Percentiles rank a stretch among this genome's conserved stretches.
Evolutionary conservation across 2,329 filamentous ascomycete species (phyloP).

Genomic region (Dactylonectria estremocensis): DNA sequence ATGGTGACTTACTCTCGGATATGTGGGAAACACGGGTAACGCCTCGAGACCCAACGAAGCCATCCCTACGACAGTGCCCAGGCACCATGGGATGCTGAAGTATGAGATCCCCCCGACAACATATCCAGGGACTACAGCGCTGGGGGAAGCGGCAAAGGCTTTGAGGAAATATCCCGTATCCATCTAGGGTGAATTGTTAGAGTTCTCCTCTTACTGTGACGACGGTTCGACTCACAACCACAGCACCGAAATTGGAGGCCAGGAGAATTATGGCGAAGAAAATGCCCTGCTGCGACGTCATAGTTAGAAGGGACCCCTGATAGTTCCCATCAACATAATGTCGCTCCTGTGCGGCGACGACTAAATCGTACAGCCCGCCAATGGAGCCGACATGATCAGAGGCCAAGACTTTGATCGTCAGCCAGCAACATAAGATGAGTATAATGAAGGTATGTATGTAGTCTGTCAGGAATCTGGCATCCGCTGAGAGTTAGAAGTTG

Average conservation of each 20-base stretch:
- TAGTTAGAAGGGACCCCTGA: conserved; percentile 86
- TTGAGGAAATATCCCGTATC: conserved; percentile 92
- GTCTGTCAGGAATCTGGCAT: conserved; percentile 77
- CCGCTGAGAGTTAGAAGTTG: not conserved
- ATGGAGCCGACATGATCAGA: conserved; percentile 83
- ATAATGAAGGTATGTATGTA: conserved; percentile 88
- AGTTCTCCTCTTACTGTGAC: too few species aligned
- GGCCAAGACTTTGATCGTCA: conserved; percentile 85
- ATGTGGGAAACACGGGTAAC: conserved; percentile 78
- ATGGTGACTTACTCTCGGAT: conserved; percentile 65
- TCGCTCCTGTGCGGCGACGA: conserved; percentile 75
- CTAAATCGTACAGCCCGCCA: conserved; percentile 80
- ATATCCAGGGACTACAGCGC: conserved; percentile 88
- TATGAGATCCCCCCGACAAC: conserved; percentile 78
- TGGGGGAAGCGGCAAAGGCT: conserved; percentile 85
- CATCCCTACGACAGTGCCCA: conserved; percentile 86
- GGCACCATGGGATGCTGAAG: conserved; percentile 91
- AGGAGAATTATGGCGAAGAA: conserved; percentile 93
- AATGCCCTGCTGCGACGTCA: conserved; percentile 78
- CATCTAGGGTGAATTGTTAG: conserved; percentile 51
- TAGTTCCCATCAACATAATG: conserved; percentile 86
- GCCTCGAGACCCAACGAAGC: conserved; percentile 82
- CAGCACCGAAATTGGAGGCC: conserved; percentile 85
- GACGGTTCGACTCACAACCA: conserved; percentile 51
- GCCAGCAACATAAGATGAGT: conserved; percentile 86